A percentile compares a stretch with the other conserved stretches of the same genome.
These are phyloP conservation scores for Aspergillus pseudoviridinutans DNA, from an alignment of 2,329 filamentous ascomycete genomes.

Conservation along the genomic window DNA sequence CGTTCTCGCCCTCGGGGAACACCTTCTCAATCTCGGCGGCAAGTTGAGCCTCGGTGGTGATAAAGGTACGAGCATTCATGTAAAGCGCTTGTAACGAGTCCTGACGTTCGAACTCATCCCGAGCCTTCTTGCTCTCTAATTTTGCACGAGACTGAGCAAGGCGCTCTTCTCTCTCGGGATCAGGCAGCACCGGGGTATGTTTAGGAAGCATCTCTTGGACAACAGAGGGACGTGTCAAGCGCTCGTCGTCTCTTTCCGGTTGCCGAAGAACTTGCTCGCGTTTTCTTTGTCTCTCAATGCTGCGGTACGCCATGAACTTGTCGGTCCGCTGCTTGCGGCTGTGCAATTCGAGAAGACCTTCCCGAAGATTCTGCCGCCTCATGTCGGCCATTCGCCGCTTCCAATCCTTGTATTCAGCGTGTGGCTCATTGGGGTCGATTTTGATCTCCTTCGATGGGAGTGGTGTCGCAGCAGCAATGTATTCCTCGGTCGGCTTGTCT, in stretches of 20 bases:
- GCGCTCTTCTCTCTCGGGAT: slow-evolving; percentile 59
- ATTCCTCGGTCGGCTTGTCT: slow-evolving; percentile 59
- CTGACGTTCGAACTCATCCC: slow-evolving; percentile 58
- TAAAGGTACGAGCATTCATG: slow-evolving; percentile 81
- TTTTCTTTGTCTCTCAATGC: slow-evolving; percentile 47
- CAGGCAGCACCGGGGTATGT: slow-evolving; percentile 52
- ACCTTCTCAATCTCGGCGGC: slow-evolving; percentile 66
- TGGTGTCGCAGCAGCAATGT: slow-evolving; percentile 59
- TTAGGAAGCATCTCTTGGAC: slow-evolving; percentile 48
- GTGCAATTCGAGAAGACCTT: slow-evolving; percentile 68
- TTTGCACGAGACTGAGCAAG: slow-evolving; percentile 42
- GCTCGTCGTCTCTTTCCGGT: slow-evolving; percentile 70
- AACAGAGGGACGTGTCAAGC: slow-evolving; percentile 67
- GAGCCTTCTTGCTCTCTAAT: slow-evolving; percentile 42
- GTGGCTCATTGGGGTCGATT: slow-evolving; percentile 34
- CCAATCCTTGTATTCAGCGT: slow-evolving; percentile 57
- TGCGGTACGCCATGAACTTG: slow-evolving; percentile 35
- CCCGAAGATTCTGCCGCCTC: slow-evolving; percentile 67
- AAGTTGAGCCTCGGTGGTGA: slow-evolving; percentile 75
- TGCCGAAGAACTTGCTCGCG: slow-evolving; percentile 54
- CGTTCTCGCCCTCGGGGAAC: slow-evolving; percentile 62
- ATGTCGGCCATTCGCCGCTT: slow-evolving; percentile 68
- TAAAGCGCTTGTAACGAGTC: slow-evolving; percentile 83
- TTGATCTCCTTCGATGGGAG: slow-evolving; percentile 41
- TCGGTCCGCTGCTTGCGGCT: slow-evolving; percentile 54